These are phyloP conservation scores for Prillingera fragicola DNA, from an alignment of 1,284 basidiomycete species.

Conservation along the genomic window DNA sequence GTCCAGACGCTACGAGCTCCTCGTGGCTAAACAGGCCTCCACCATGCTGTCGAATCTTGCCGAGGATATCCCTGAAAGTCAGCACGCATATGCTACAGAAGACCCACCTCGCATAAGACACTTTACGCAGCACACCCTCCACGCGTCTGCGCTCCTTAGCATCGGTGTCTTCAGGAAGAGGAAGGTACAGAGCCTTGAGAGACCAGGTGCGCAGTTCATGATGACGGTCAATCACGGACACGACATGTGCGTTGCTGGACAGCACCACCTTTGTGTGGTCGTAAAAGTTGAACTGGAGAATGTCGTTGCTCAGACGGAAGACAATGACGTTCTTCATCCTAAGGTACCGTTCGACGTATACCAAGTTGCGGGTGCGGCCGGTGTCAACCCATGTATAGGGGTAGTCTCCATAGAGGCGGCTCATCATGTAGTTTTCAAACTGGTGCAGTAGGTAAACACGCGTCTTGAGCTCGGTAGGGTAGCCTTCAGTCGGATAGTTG, in stretches of 20 bases:
- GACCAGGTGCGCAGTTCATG: constrained; percentile 71
- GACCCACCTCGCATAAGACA: constrained; percentile 41
- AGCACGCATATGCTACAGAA: not conserved
- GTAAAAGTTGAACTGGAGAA: constrained; percentile 96
- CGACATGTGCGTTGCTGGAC: constrained; percentile 66
- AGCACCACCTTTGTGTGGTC: constrained; percentile 94
- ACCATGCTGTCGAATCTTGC: constrained; percentile 26
- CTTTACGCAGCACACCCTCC: constrained; percentile 39
- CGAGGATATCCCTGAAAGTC: constrained; percentile 25
- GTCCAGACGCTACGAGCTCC: no score
- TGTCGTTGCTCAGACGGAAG: constrained; percentile 90
- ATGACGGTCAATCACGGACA: constrained; percentile 86
- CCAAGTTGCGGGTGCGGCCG: constrained; percentile 70
- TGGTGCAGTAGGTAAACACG: constrained; percentile 88
- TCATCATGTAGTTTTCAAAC: constrained; percentile 89
- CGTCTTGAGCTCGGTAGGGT: constrained; percentile 61
- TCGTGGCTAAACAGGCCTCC: no score
- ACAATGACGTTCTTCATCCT: constrained; percentile 95
- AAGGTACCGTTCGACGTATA: constrained; percentile 91
- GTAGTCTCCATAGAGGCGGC: constrained; percentile 71
- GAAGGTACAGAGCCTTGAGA: constrained; percentile 60
- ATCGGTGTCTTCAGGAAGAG: constrained; percentile 44
- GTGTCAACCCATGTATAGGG: constrained; percentile 68
- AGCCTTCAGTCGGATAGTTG: constrained; percentile 39
- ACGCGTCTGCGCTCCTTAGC: constrained; percentile 32